Evolutionary conservation across 78 protist genomes (phyloP).

Genomic region (Dictyostelium brefeldianum): DNA sequence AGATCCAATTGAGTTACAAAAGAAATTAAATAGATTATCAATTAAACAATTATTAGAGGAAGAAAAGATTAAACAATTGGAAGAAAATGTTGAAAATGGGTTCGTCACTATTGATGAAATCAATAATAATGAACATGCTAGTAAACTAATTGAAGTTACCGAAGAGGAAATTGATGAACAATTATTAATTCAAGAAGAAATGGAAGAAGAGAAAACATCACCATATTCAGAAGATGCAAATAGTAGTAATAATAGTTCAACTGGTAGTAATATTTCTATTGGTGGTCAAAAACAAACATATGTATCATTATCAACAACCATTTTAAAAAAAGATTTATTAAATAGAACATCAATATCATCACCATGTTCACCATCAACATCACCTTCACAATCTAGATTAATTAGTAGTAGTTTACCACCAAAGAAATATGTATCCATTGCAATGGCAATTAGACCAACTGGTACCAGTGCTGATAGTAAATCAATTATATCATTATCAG

Average conservation of each 20-base stretch:
- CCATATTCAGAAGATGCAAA: background rate
- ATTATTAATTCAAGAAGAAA: background rate
- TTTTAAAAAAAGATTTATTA: constrained; percentile 1
- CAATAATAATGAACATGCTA: background rate
- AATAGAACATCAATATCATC: constrained; percentile 15
- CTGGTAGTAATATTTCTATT: no score
- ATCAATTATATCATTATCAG: background rate
- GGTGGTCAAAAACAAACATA: background rate
- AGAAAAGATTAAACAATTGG: background rate
- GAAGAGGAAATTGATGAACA: background rate
- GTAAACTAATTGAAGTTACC: background rate
- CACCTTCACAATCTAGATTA: background rate
- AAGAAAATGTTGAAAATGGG: background rate
- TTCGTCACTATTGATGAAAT: background rate
- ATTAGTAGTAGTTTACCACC: background rate
- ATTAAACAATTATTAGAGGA: background rate
- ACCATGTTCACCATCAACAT: constrained; percentile 34
- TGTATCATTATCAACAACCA: constrained; percentile 23
- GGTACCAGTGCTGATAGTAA: no score
- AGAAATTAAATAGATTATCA: constrained; percentile 19
- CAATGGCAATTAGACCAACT: background rate
- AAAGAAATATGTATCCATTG: constrained; percentile 45
- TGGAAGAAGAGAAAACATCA: background rate
- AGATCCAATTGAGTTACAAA: background rate
- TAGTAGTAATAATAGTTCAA: background rate